These are phyloP conservation scores for Starmerella stigmatis DNA, from an alignment of 805 yeast genomes.

Conservation along the genomic window DNA sequence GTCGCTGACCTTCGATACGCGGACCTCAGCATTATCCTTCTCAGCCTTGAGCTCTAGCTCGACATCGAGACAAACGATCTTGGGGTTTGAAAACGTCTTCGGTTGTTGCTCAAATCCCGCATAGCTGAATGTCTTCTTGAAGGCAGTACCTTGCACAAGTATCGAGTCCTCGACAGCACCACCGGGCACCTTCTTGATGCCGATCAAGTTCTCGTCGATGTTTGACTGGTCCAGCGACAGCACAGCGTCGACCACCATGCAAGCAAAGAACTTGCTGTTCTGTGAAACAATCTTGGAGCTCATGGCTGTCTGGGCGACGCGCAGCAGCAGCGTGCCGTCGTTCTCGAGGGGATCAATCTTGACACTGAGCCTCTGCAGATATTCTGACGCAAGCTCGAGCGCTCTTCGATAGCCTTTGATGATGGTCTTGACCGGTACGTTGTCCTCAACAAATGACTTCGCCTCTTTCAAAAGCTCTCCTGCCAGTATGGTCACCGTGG, in stretches of 20 bases:
- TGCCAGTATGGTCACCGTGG: constrained; percentile 83
- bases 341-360: constrained; percentile 49
- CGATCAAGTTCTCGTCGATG: constrained; percentile 80
- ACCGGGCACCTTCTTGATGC: constrained; percentile 89
- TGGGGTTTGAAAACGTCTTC: constrained; percentile 67
- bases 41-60: constrained; percentile 96
- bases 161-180: constrained; percentile 92
- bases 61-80: constrained; percentile 72
- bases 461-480: constrained; percentile 88
- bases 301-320: constrained; percentile 97
- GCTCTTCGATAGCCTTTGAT: constrained; percentile 82
- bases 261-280: constrained; percentile 80
- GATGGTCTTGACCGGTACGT: constrained; percentile 82
- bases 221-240: constrained; percentile 57
- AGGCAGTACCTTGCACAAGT: constrained; percentile 89
- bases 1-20: constrained; percentile 85
- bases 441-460: constrained; percentile 86
- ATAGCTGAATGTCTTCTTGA: constrained; percentile 91
- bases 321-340: constrained; percentile 66
- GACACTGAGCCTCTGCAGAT: constrained; percentile 64
- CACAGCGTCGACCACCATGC: constrained; percentile 95
- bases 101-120: constrained; percentile 99
- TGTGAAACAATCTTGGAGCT: constrained; percentile 83
- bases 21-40: constrained; percentile 96
- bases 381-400: constrained; percentile 60